Evolutionary conservation across 176 grass and related monocot genomes (phyloP).

Genomic region (Oryza officinalis): DNA sequence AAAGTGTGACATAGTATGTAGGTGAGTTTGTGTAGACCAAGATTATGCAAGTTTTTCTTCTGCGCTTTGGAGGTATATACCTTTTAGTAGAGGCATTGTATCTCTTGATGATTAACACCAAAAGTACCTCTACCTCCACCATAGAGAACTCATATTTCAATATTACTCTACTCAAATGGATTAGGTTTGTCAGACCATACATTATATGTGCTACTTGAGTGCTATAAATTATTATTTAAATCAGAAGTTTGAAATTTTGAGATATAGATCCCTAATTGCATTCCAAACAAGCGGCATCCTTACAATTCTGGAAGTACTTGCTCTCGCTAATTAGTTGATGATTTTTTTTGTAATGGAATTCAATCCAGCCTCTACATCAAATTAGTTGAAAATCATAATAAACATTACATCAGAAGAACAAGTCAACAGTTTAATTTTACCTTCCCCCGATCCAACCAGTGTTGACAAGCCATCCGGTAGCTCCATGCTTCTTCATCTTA

Average conservation of each 20-base stretch:
- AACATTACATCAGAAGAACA: not conserved
- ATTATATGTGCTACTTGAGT: not conserved
- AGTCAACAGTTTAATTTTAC: slow-evolving; percentile 27
- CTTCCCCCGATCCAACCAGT: slow-evolving; percentile 98
- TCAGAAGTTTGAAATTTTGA: not conserved
- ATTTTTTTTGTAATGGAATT: not conserved
- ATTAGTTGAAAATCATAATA: not conserved
- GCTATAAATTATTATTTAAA: not conserved
- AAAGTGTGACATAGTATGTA: not conserved
- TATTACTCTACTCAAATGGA: not conserved
- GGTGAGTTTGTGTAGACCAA: not conserved
- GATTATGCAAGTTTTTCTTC: too few species aligned
- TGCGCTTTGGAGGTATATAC: too few species aligned
- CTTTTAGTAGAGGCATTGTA: too few species aligned
- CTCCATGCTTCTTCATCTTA: slow-evolving; percentile 95
- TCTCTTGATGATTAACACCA: too few species aligned
- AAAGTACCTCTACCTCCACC: too few species aligned
- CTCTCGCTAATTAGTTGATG: not conserved
- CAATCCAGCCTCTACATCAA: not conserved
- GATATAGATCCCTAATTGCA: not conserved
- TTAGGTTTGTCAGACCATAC: not conserved
- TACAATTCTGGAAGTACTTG: not conserved
- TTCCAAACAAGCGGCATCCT: not conserved
- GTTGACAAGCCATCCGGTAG: slow-evolving; percentile 98
- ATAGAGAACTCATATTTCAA: too few species aligned